These are phyloP conservation scores for Dorcoceras hygrometricum DNA, from an alignment of 257 asterid genomes.

Conservation along the genomic window DNA sequence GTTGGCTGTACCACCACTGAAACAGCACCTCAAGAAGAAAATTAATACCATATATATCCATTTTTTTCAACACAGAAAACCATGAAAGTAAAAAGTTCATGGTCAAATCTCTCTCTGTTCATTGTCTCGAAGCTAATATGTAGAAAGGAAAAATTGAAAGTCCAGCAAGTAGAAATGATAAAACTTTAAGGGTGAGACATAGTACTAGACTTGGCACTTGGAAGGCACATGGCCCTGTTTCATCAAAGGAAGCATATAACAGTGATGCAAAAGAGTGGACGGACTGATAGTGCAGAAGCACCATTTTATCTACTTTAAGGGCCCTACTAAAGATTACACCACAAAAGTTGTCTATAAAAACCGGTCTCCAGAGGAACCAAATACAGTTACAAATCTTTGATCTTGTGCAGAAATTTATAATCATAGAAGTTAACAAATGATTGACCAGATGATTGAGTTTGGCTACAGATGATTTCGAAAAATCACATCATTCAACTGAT, in stretches of 20 bases:
- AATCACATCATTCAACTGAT: background rate
- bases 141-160: too few species aligned
- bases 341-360: too few species aligned
- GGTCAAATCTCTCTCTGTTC: background rate
- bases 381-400: too few species aligned
- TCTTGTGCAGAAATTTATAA: too few species aligned
- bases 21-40: slow-evolving; percentile 37
- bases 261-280: background rate
- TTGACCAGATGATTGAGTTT: background rate
- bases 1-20: slow-evolving; percentile 40
- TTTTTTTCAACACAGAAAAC: slow-evolving; percentile 1
- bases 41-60: slow-evolving; percentile 13
- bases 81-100: background rate
- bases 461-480: background rate
- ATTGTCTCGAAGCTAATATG: too few species aligned
- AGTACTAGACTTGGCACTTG: background rate
- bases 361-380: too few species aligned
- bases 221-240: too few species aligned
- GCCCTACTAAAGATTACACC: background rate
- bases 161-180: background rate
- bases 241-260: too few species aligned
- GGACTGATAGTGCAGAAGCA: background rate
- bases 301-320: background rate
- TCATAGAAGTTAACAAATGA: background rate
- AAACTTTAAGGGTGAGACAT: background rate